These are phyloP conservation scores for Grosmannia penicillata DNA, from an alignment of 2,329 filamentous ascomycete species.

Conservation along the genomic window DNA sequence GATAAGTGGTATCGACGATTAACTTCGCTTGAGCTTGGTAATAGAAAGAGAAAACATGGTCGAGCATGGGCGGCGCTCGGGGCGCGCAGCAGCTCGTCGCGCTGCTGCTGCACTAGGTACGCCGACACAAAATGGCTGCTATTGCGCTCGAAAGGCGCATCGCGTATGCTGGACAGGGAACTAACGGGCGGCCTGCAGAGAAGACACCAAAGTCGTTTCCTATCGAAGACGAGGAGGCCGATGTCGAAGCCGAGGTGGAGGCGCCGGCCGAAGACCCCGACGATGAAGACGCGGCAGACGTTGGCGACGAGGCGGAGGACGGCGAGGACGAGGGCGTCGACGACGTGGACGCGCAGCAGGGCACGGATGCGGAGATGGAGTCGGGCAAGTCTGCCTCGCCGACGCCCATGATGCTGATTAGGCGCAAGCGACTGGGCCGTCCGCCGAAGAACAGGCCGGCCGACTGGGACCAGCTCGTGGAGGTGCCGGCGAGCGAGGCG, in stretches of 20 bases:
- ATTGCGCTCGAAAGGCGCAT: too few relatives aligned
- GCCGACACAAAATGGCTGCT: too few relatives aligned
- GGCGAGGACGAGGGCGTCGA: slow-evolving; percentile 25
- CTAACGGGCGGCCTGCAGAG: slow-evolving; percentile 20
- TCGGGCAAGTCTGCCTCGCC: slow-evolving; percentile 37
- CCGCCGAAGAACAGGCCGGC: slow-evolving; percentile 74
- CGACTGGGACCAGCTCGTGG: slow-evolving; percentile 56
- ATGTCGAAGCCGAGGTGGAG: not conserved
- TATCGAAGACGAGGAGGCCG: slow-evolving; percentile 16
- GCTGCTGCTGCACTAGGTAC: slow-evolving; percentile 26
- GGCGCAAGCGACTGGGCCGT: slow-evolving; percentile 67
- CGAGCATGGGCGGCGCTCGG: slow-evolving; percentile 22
- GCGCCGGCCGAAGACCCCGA: slow-evolving; percentile 16
- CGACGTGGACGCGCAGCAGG: slow-evolving; percentile 20
- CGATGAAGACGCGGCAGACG: slow-evolving; percentile 21
- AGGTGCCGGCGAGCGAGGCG: slow-evolving; percentile 34
- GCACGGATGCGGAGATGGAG: slow-evolving; percentile 17
- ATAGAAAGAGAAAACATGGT: slow-evolving; percentile 8
- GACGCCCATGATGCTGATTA: slow-evolving; percentile 47
- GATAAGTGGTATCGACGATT: too few relatives aligned
- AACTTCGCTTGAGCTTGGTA: too few relatives aligned
- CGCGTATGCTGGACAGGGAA: too few relatives aligned
- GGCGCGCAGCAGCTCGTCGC: slow-evolving; percentile 27
- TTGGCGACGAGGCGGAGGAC: slow-evolving; percentile 25
- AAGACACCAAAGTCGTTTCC: slow-evolving; percentile 30